Conservation (phyloP, 1,284 basidiomycete genomes). For the Microbotryomycetes sp. region DNA sequence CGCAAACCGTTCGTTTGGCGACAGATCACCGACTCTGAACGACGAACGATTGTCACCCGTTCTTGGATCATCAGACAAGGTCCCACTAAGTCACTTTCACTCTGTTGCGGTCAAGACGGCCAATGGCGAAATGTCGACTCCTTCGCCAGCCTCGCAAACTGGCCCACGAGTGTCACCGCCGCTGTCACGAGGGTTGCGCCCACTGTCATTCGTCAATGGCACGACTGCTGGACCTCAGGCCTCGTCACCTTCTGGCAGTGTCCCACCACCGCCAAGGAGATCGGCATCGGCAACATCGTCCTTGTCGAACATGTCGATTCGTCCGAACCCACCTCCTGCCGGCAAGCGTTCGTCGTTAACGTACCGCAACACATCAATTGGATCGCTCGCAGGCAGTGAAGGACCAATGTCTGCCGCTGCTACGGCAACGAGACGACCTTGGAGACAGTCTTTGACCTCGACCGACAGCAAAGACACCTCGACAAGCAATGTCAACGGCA, state of each 20-base stretch:
- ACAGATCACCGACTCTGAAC: not conserved
- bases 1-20: not conserved
- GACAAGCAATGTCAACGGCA: constrained; percentile 1
- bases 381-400: constrained; percentile 5
- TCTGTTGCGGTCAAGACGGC: constrained; percentile 17
- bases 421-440: not conserved
- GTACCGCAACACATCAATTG: constrained; percentile 20
- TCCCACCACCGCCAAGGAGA: not conserved
- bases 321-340: not conserved
- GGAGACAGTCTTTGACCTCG: not conserved
- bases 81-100: constrained; percentile 29
- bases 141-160: not conserved
- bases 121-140: not conserved
- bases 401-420: constrained; percentile 1
- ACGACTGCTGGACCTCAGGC: not conserved
- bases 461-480: constrained; percentile 10
- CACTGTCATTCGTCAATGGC: constrained; percentile 27
- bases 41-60: constrained; percentile 5
- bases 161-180: constrained; percentile 5
- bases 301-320: not conserved
- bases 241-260: not conserved
- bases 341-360: constrained; percentile 26
- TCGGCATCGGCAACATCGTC: constrained; percentile 1
- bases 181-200: constrained; percentile 21
- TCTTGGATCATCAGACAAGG: constrained; percentile 19